Percentiles rank a stretch among this genome's conserved stretches.
Conservation (phyloP, 495 filamentous ascomycete genomes). For the Mycothermus thermophilus region DNA sequence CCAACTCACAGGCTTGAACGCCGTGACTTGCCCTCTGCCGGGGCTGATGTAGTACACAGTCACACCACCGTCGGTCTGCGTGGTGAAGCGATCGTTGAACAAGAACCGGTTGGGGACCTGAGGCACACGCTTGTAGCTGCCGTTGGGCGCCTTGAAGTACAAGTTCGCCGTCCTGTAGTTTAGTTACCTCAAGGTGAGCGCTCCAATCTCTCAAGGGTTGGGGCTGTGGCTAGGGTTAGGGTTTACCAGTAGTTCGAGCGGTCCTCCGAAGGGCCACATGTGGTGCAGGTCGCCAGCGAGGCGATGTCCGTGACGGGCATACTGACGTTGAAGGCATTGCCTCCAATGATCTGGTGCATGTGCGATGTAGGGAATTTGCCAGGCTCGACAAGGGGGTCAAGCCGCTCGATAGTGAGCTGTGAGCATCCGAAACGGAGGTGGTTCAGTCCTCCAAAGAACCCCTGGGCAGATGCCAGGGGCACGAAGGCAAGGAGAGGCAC, state of each 20-base stretch:
- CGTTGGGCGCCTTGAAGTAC: slow-evolving; percentile 30
- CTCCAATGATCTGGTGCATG: slow-evolving; percentile 26
- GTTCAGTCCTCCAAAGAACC: no score
- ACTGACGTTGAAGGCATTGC: slow-evolving; percentile 21
- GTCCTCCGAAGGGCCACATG: slow-evolving; percentile 19
- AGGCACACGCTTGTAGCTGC: slow-evolving; percentile 34
- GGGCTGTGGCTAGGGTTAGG: no score
- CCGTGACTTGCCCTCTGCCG: slow-evolving; percentile 26
- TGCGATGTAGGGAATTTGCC: slow-evolving; percentile 25
- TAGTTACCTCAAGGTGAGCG: no score
- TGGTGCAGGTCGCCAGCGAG: slow-evolving; percentile 17
- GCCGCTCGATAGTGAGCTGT: slow-evolving; percentile 29
- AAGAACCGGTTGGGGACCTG: slow-evolving; percentile 9
- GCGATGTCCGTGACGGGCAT: slow-evolving; percentile 18
- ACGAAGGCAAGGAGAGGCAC: no score
- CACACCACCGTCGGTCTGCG: slow-evolving; percentile 28
- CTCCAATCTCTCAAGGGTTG: no score
- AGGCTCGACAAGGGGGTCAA: slow-evolving; percentile 32
- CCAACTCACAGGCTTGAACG: slow-evolving; percentile 31
- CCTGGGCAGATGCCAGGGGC: no score
- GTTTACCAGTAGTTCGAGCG: slow-evolving; percentile 32
- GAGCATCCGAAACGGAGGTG: slow-evolving; percentile 34
- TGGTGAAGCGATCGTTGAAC: slow-evolving; percentile 30
- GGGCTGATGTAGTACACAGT: slow-evolving; percentile 35
- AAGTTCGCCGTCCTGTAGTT: slow-evolving; percentile 27